Evolutionary conservation across 306 rosid genomes (phyloP).

Genomic region (Quercus dentata): DNA sequence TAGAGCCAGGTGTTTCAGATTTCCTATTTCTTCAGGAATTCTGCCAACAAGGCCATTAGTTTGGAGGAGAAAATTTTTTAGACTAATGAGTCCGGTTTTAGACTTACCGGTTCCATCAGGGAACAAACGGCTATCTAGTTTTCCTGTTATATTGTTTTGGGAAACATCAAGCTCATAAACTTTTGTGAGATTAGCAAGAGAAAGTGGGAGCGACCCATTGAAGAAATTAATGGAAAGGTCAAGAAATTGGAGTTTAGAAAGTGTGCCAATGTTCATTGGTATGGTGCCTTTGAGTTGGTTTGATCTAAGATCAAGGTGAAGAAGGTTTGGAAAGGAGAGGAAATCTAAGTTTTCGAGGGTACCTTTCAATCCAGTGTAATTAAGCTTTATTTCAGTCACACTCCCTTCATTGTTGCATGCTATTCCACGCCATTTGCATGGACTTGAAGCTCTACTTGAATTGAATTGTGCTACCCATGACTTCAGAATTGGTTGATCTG

Average conservation of each 20-base stretch:
- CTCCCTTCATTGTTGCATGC: background rate
- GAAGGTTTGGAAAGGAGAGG: constrained; percentile 48
- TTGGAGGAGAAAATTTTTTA: constrained; percentile 43
- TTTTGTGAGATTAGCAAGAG: constrained; percentile 48
- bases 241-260: constrained; percentile 47
- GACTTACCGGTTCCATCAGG: constrained; percentile 28
- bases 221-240: constrained; percentile 49
- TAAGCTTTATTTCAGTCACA: no score
- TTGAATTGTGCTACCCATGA: background rate
- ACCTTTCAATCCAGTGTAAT: constrained; percentile 39
- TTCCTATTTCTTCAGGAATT: constrained; percentile 55
- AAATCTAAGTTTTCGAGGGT: constrained; percentile 46
- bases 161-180: constrained; percentile 56
- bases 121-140: constrained; percentile 40
- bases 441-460: background rate
- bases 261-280: constrained; percentile 42
- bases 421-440: background rate
- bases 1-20: constrained; percentile 30
- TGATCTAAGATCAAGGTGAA: constrained; percentile 47
- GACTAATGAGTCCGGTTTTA: constrained; percentile 35
- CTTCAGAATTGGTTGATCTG: background rate
- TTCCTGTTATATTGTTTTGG: constrained; percentile 40
- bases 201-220: constrained; percentile 49
- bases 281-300: constrained; percentile 45
- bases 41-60: constrained; percentile 34